Evolutionary conservation across 2,329 filamentous ascomycete genomes (phyloP).

Genomic region (Aulographum hederae): DNA sequence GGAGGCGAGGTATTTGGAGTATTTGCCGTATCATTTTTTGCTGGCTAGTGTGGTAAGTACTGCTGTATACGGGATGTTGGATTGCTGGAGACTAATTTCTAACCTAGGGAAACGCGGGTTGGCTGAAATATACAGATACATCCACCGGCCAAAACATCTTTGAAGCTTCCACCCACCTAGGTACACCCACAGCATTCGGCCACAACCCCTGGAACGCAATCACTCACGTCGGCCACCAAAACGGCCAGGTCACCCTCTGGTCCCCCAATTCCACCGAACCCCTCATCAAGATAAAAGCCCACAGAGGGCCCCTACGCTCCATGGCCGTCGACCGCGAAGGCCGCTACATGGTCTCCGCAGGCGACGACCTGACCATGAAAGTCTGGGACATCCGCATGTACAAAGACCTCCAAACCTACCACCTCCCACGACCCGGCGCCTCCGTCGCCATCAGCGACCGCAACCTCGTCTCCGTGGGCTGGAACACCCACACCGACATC

Average conservation of each 20-base stretch:
- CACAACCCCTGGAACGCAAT: constrained; percentile 91
- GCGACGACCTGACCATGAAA: constrained; percentile 80
- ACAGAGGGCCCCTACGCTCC: constrained; percentile 73
- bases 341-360: constrained; percentile 86
- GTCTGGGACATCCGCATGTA: constrained; percentile 94
- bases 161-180: constrained; percentile 70
- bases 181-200: constrained; percentile 62
- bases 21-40: constrained; percentile 89
- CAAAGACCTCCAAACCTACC: constrained; percentile 81
- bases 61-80: not conserved
- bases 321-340: constrained; percentile 77
- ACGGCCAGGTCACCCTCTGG: constrained; percentile 88
- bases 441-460: constrained; percentile 79
- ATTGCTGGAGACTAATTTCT: not conserved
- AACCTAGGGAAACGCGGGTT: constrained; percentile 60
- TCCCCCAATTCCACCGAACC: constrained; percentile 78
- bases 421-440: constrained; percentile 62
- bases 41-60: constrained; percentile 60
- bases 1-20: constrained; percentile 87
- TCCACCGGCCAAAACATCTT: constrained; percentile 79
- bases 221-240: constrained; percentile 82
- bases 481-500: constrained; percentile 74
- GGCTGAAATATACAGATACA: constrained; percentile 86
- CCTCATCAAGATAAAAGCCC: constrained; percentile 77
- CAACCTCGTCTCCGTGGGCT: constrained; percentile 73